A percentile compares a stretch with the other conserved stretches of the same genome.
Evolutionary conservation across 345 rosid species (phyloP).

Genomic region (Streptanthus diversifolius): DNA sequence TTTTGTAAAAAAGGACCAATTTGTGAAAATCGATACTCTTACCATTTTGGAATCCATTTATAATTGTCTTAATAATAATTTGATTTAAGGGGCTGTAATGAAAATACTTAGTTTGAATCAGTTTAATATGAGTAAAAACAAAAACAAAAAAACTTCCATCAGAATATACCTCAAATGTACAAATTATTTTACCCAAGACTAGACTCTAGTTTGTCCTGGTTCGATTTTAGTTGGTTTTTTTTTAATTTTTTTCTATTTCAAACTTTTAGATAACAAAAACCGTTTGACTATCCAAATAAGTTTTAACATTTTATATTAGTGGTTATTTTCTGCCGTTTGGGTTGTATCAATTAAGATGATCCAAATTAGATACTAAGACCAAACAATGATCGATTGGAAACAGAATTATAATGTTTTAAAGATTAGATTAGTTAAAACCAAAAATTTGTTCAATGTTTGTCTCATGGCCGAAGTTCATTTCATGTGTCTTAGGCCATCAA

Average conservation of each 20-base stretch:
- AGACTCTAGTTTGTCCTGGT: neutral
- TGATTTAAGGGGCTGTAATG: neutral
- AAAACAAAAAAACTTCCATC: neutral
- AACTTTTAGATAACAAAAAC: neutral
- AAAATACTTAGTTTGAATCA: neutral
- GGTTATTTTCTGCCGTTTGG: neutral
- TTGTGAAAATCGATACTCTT: neutral
- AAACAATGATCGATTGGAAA: neutral
- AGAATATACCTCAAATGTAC: neutral
- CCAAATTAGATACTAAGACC: neutral
- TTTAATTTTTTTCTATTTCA: neutral
- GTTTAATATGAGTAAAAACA: neutral
- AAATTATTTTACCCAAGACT: neutral
- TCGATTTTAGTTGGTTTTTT: neutral
- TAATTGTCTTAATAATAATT: neutral
- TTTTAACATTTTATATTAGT: neutral
- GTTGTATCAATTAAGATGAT: neutral
- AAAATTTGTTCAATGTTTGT: neutral
- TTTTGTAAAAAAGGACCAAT: neutral
- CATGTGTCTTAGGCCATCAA: conserved; percentile 12
- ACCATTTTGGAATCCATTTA: neutral
- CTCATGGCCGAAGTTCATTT: neutral
- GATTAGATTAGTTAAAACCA: neutral
- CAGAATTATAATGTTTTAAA: neutral
- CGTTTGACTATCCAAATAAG: neutral